phyloP scores from a whole-genome alignment of 1,284 basidiomycete species.

The Mycena citricolor region DNA sequence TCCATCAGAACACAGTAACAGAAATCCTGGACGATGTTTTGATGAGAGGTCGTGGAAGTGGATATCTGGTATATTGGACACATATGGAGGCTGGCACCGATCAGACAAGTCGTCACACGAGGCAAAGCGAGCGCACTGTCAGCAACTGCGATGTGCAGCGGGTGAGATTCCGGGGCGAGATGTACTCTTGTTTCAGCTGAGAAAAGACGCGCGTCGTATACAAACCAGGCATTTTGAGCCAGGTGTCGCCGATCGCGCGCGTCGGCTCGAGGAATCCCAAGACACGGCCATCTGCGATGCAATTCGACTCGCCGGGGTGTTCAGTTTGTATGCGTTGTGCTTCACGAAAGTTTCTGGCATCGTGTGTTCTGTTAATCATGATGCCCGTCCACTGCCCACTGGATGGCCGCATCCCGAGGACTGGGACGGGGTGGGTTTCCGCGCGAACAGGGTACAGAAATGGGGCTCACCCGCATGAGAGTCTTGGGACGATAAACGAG shows the following conservation, averaged over 20 bases:
- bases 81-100: slow-evolving; percentile 19
- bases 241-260: slow-evolving; percentile 63
- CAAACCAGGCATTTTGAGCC: slow-evolving; percentile 58
- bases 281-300: slow-evolving; percentile 51
- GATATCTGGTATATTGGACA: slow-evolving; percentile 21
- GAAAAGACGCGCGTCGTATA: slow-evolving; percentile 57
- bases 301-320: slow-evolving; percentile 55
- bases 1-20: slow-evolving; percentile 23
- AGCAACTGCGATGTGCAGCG: slow-evolving; percentile 49
- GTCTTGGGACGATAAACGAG: slow-evolving; percentile 1
- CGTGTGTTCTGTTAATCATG: slow-evolving; percentile 54
- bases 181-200: slow-evolving; percentile 48
- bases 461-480: background rate
- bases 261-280: slow-evolving; percentile 67
- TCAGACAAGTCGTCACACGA: background rate
- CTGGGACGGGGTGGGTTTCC: slow-evolving; percentile 31
- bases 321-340: slow-evolving; percentile 46
- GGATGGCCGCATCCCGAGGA: slow-evolving; percentile 45
- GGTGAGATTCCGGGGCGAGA: slow-evolving; percentile 36
- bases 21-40: slow-evolving; percentile 17
- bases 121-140: slow-evolving; percentile 49
- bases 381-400: slow-evolving; percentile 42
- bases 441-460: background rate
- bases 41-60: slow-evolving; percentile 16
- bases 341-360: slow-evolving; percentile 51